Evolutionary conservation across 495 filamentous ascomycete genomes (phyloP).

Genomic region (Hypoxylon cercidicola): DNA sequence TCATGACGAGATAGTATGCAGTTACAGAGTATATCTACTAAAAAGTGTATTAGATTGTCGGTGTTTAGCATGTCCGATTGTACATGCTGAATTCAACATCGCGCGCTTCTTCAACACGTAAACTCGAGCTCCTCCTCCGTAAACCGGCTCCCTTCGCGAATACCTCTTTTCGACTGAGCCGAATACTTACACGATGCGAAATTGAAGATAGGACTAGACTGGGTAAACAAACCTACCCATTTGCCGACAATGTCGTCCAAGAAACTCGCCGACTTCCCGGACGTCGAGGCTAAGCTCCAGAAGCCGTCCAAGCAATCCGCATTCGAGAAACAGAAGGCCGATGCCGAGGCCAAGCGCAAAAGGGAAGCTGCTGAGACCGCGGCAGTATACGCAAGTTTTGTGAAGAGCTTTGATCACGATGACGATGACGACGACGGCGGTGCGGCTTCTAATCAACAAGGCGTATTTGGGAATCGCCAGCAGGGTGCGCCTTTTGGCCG

Average conservation of each 20-base stretch:
- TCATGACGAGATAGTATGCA: too few relatives aligned
- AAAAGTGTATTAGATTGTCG: too few relatives aligned
- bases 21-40: too few relatives aligned
- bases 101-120: too few relatives aligned
- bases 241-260: constrained; percentile 52
- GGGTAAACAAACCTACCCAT: not conserved
- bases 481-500: constrained; percentile 49
- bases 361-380: constrained; percentile 90
- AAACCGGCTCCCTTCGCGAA: not conserved
- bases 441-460: constrained; percentile 44
- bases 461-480: constrained; percentile 54
- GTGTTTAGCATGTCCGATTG: too few relatives aligned
- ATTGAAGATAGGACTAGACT: constrained; percentile 4
- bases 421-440: constrained; percentile 51
- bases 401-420: constrained; percentile 88
- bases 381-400: constrained; percentile 89
- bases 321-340: constrained; percentile 92
- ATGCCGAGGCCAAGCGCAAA: constrained; percentile 89
- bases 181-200: constrained; percentile 28
- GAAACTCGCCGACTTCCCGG: constrained; percentile 74
- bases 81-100: too few relatives aligned
- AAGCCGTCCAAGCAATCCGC: constrained; percentile 87
- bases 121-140: not conserved
- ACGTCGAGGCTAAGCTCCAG: constrained; percentile 82
- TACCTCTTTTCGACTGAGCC: not conserved